Evolutionary conservation across 169 alveolate genomes (phyloP), one percentile per base, ranked within the genome.

Genomic region (Toxoplasma gondii): DNA sequence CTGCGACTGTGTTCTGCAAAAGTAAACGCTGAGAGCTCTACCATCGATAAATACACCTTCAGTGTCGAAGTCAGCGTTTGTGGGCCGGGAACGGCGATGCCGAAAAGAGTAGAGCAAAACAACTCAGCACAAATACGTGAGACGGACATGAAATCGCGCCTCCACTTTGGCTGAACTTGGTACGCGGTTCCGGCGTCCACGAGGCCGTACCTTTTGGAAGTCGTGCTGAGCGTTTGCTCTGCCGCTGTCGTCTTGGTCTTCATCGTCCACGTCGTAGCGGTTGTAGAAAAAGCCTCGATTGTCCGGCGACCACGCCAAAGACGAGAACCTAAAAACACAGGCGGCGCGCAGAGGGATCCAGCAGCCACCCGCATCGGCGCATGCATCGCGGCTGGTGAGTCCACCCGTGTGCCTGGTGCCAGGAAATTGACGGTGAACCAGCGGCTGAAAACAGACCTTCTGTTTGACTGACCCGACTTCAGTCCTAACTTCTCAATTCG

Each of bases 301-400:
- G 88, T 88, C 94, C 7, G 74, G 74, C 54, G 64, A 31, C 94
- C 94, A 91, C 82, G 31, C 84, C 82, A 91, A 44, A 49, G 80
- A 44, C 58, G 94, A 70, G 88, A 91, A 91, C 90, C 94, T 91
- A 70, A 31, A n/a, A 58, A 31, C 64, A 74, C 34, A 80, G 88
- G 45, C 34, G 36, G 2, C 45, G 88, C 41, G 49, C 88, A 80
- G 41, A 17, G 1, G 12, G 49, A 38, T 45, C 7, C n/a, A 12
- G 34, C 17, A 74, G 84, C 34, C 22, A 29, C n/a, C n/a, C n/a
- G n/a, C n/a, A n/a, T n/a, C 17, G 74, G 74, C 27, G 74, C 74
- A 17, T 17, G 74, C 74, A 58, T 58, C n/a, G 74, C 17, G 74
- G 74, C 74, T 17, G 17, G 74, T 17, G 27, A 58, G 27, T 19